phyloP scores from a whole-genome alignment of 805 yeast species.

The Cyberlindnera samutprakarnensis region DNA sequence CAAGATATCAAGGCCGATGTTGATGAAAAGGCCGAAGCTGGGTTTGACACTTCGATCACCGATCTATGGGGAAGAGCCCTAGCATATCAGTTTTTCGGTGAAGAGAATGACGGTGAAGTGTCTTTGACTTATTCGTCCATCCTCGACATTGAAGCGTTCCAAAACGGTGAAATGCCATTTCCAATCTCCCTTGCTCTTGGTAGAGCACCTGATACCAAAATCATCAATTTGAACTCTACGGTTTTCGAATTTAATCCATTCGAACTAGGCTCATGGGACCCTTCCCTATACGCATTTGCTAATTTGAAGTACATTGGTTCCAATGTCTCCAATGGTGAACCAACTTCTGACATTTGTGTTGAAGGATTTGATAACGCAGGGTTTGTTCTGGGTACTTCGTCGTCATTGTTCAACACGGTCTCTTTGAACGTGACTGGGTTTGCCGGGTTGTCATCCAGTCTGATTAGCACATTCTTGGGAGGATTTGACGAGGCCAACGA shows the following conservation, averaged over 20 bases:
- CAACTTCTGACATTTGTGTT: conserved; percentile 42
- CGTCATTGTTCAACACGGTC: conserved; percentile 69
- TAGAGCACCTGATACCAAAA: conserved; percentile 53
- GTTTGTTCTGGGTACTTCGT: conserved; percentile 62
- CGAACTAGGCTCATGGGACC: conserved; percentile 87
- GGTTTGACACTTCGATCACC: conserved; percentile 58
- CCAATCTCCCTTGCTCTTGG: conserved; percentile 64
- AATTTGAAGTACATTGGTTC: conserved; percentile 69
- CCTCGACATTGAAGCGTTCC: conserved; percentile 52
- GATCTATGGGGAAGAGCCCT: conserved; percentile 82
- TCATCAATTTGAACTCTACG: conserved; percentile 59
- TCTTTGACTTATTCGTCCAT: conserved; percentile 50
- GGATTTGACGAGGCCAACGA: conserved; percentile 40
- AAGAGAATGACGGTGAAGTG: conserved; percentile 34
- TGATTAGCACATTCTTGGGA: conserved; percentile 36
- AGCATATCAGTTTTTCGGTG: conserved; percentile 25
- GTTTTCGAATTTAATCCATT: conserved; percentile 56
- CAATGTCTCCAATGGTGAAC: conserved; percentile 23
- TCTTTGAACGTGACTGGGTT: conserved; percentile 52
- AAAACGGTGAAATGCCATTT: conserved; percentile 54
- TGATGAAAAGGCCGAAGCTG: conserved; percentile 48
- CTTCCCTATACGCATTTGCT: conserved; percentile 55
- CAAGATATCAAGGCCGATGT: conserved; percentile 46
- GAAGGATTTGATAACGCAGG: conserved; percentile 77
- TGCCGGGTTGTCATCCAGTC: conserved; percentile 22